These are phyloP conservation scores for Skeletonema menzelii DNA, from an alignment of 108 stramenopile species.

Conservation along the genomic window DNA sequence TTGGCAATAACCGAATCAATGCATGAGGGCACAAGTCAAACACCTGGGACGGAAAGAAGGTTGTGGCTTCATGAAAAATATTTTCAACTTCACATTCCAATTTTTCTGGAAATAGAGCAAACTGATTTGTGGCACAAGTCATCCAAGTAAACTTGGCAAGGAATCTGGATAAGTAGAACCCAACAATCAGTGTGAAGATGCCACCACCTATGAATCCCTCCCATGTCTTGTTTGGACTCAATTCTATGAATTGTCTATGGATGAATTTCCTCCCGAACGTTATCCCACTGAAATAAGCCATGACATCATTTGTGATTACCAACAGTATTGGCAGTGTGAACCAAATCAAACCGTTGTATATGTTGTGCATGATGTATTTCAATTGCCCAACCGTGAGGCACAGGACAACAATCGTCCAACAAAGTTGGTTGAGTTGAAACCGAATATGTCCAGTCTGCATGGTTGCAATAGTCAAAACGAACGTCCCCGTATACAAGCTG, in stretches of 20 bases:
- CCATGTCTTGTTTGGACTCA: slow-evolving; percentile 98
- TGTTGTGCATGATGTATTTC: slow-evolving; percentile 95
- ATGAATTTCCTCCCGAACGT: slow-evolving; percentile 94
- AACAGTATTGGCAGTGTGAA: slow-evolving; percentile 92
- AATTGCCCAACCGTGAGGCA: slow-evolving; percentile 91
- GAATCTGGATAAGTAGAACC: slow-evolving; percentile 85
- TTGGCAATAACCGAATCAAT: slow-evolving; percentile 55
- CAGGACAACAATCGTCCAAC: slow-evolving; percentile 95
- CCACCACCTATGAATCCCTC: slow-evolving; percentile 94
- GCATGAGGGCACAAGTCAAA: slow-evolving; percentile 76
- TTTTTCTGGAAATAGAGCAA: slow-evolving; percentile 61
- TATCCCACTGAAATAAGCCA: slow-evolving; percentile 95
- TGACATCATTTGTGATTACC: slow-evolving; percentile 96
- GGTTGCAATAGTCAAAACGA: slow-evolving; percentile 93
- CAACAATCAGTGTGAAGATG: slow-evolving; percentile 87
- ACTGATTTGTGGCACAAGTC: slow-evolving; percentile 87
- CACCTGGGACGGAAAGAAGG: slow-evolving; percentile 69
- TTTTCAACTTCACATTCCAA: slow-evolving; percentile 83
- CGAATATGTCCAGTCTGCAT: slow-evolving; percentile 89
- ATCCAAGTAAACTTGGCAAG: slow-evolving; percentile 88
- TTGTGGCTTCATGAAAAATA: slow-evolving; percentile 67
- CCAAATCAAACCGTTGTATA: slow-evolving; percentile 99
- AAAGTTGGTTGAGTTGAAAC: slow-evolving; percentile 96
- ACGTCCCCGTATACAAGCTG: slow-evolving; percentile 79
- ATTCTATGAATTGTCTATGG: slow-evolving; percentile 79